Percentiles rank a stretch among this genome's conserved stretches.
These are phyloP conservation scores for Irpex lacteus DNA, from an alignment of 1,284 basidiomycete genomes.

Conservation along the genomic window DNA sequence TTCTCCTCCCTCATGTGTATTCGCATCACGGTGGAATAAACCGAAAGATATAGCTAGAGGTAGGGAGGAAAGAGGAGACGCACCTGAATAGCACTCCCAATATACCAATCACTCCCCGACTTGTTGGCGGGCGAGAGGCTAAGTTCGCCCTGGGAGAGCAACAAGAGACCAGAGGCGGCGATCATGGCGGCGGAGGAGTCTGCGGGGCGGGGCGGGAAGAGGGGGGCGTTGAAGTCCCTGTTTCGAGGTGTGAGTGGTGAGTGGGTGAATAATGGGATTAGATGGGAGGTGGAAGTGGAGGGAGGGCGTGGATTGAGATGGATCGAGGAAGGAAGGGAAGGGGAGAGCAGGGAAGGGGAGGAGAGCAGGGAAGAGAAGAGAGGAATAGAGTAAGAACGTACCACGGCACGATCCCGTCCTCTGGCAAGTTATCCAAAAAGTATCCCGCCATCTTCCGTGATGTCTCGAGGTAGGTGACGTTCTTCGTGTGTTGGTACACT, in stretches of 20 bases:
- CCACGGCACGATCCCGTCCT: constrained; percentile 64
- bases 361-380: too few relatives aligned
- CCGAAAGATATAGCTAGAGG: too few relatives aligned
- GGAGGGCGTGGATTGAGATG: too few relatives aligned
- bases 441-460: constrained; percentile 54
- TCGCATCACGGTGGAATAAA: too few relatives aligned
- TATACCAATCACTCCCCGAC: constrained; percentile 40
- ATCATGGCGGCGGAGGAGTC: constrained; percentile 69
- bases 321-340: too few relatives aligned
- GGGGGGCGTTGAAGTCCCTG: constrained; percentile 71
- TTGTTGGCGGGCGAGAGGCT: constrained; percentile 29
- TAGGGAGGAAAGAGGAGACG: not conserved
- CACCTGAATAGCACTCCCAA: constrained; percentile 47
- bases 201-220: constrained; percentile 49
- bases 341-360: too few relatives aligned
- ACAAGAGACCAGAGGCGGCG: constrained; percentile 53
- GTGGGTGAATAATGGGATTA: too few relatives aligned
- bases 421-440: constrained; percentile 56
- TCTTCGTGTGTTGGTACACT: constrained; percentile 61
- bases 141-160: constrained; percentile 54
- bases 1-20: too few relatives aligned
- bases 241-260: not conserved
- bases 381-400: constrained; percentile 20
- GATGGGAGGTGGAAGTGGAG: too few relatives aligned
- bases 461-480: constrained; percentile 52